Base-by-base conservation (phyloP, 2,329 filamentous ascomycete species). In the Cytospora paraplurivora region DNA sequence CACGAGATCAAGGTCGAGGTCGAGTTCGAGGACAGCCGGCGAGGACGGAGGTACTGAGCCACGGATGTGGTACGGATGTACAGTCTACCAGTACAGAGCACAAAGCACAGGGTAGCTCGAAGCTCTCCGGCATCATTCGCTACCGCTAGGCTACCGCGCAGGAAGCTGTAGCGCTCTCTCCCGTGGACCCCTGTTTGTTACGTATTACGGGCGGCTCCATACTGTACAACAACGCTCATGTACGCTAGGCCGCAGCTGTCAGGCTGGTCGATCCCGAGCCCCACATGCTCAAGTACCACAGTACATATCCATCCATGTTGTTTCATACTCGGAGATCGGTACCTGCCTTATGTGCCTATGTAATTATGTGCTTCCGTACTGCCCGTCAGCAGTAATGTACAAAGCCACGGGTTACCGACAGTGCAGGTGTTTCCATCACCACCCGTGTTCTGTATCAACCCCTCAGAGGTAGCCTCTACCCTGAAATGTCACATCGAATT, bases 221-320 rank as follows among this genome's bases (percentile, higher is more conserved):
- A 37, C 8, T 37, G 35, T 37, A 37, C 35, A 37, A 32, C 27
- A 17, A 11, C n/a, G 19, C 47, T 15, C 21, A 21, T 15, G 32
- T 15, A n/a, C 51, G 32, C 51, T 32, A 55, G 32, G 58, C 51
- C 47, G 58, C 58, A 61, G 58, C 51, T 55, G 58, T 55, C 51
- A 60, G 27, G 35, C 51, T 51, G 27, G 27, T 27, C 27, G 27
- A 35, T 17, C 51, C 58, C 21, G 17, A 19, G 41, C 41, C 41
- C 41, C 41, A 44, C 41, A 7, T 19, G 19, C 5, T 7, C 10
- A 44, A 15, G 6, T 44, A 7, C 15, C 6, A 7, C 4, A 5
- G 41, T 44, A 44, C 41, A n/a, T 41, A 41, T 27, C 27, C 4
- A 27, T 2, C 4, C 27, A 27, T 27, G 4, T 2, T 27, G 27